Conservation (phyloP, 2,329 filamentous ascomycete species). For the Aplosporella prunicola region DNA sequence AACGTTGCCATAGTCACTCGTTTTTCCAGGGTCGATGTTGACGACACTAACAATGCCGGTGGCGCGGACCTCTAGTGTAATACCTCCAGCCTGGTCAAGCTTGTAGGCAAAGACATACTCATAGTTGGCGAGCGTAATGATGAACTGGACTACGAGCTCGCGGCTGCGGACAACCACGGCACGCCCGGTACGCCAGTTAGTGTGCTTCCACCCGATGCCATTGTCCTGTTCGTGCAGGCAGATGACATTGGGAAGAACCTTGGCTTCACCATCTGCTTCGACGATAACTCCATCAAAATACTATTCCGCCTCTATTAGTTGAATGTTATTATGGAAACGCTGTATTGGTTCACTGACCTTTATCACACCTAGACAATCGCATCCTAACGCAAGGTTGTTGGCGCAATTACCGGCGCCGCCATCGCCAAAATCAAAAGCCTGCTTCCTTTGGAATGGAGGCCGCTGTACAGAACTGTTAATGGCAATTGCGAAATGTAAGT, state of each 20-base stretch:
- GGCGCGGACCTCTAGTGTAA: constrained; percentile 53
- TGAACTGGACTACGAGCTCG: constrained; percentile 57
- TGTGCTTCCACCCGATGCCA: constrained; percentile 62
- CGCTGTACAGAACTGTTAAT: constrained; percentile 29
- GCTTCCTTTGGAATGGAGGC: constrained; percentile 57
- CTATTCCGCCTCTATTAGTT: constrained; percentile 14
- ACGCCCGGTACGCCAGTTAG: constrained; percentile 55
- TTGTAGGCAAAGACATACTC: constrained; percentile 59
- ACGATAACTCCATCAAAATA: constrained; percentile 52
- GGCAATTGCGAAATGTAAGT: background rate
- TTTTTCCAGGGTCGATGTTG: constrained; percentile 49
- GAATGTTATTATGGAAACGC: background rate
- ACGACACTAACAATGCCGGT: constrained; percentile 58
- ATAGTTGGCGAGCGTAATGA: constrained; percentile 62
- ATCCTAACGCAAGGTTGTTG: constrained; percentile 59
- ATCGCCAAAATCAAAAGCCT: constrained; percentile 64
- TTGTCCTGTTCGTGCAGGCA: constrained; percentile 63
- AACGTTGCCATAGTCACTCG: constrained; percentile 49
- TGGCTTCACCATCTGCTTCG: constrained; percentile 45
- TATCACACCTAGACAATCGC: constrained; percentile 59
- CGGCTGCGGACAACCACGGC: constrained; percentile 53
- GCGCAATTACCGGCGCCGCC: constrained; percentile 56
- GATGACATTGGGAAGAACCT: constrained; percentile 49
- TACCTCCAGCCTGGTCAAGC: constrained; percentile 53
- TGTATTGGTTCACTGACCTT: constrained; percentile 27